These are phyloP conservation scores for Trichophyton verrucosum DNA, from an alignment of 2,329 filamentous ascomycete genomes.

Conservation along the genomic window DNA sequence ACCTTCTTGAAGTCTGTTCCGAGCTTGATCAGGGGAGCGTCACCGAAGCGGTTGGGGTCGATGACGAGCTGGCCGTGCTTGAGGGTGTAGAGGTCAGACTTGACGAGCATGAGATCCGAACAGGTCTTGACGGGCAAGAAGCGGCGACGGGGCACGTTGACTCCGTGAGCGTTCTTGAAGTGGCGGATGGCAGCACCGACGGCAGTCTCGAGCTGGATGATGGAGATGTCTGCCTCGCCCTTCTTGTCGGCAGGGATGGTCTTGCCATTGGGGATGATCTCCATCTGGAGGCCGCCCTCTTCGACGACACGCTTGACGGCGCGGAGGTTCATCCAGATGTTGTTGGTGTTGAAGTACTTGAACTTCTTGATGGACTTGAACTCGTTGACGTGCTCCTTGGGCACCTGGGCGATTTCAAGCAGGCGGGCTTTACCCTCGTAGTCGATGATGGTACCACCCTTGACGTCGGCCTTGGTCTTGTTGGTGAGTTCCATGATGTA, in stretches of 20 bases:
- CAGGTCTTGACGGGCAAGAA: slow-evolving; percentile 99
- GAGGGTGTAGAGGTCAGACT: slow-evolving; percentile 96
- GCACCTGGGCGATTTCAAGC: slow-evolving; percentile 96
- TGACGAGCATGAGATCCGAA: slow-evolving; percentile 98
- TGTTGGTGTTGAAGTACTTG: slow-evolving; percentile 99
- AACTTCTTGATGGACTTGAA: slow-evolving; percentile 99
- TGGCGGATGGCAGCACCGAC: slow-evolving; percentile 97
- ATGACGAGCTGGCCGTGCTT: slow-evolving; percentile 98
- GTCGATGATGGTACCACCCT: slow-evolving; percentile 99
- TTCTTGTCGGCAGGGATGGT: slow-evolving; percentile 98
- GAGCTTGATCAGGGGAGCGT: slow-evolving; percentile 96
- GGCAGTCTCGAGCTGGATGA: slow-evolving; percentile 96
- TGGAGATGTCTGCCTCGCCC: slow-evolving; percentile 94
- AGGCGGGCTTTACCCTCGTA: slow-evolving; percentile 95
- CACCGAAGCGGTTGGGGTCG: slow-evolving; percentile 90
- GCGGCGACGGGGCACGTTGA: slow-evolving; percentile 92
- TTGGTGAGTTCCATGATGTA: slow-evolving; percentile 99
- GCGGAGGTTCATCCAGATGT: slow-evolving; percentile 98
- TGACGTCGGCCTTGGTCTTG: slow-evolving; percentile 99
- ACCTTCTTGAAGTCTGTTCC: slow-evolving; percentile 99
- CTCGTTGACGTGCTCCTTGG: slow-evolving; percentile 99
- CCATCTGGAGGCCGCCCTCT: slow-evolving; percentile 96
- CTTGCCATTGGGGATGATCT: slow-evolving; percentile 99
- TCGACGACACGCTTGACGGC: slow-evolving; percentile 98
- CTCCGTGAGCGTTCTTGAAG: slow-evolving; percentile 96